phyloP scores from a whole-genome alignment of 2,329 filamentous ascomycete species.

The Fusarium sulawesiense region DNA sequence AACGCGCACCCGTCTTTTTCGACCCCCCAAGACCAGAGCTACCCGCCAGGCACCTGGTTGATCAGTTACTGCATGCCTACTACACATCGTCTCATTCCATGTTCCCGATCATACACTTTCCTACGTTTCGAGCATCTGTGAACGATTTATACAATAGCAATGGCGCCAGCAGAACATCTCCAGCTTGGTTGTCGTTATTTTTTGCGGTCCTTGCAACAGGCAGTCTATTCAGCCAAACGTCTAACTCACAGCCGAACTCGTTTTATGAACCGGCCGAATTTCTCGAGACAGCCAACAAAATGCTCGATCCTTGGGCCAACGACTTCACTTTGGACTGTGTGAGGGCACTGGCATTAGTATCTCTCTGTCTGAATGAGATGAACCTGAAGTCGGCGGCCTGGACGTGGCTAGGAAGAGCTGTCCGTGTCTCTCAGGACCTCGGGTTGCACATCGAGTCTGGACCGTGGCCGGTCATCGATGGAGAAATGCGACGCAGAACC shows the following conservation, averaged over 20 bases:
- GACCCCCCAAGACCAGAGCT: constrained; percentile 70
- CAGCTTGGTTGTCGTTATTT: constrained; percentile 82
- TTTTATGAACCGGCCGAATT: constrained; percentile 69
- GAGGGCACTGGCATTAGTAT: constrained; percentile 76
- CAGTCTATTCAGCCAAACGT: constrained; percentile 74
- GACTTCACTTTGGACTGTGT: constrained; percentile 81
- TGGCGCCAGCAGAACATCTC: constrained; percentile 63
- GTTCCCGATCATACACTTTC: constrained; percentile 90
- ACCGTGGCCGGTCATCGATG: constrained; percentile 78
- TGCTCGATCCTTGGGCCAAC: constrained; percentile 85
- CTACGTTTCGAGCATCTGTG: constrained; percentile 79
- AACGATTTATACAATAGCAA: constrained; percentile 80
- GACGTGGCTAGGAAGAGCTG: constrained; percentile 84
- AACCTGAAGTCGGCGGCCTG: constrained; percentile 88
- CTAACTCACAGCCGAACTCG: constrained; percentile 64
- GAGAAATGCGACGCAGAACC: constrained; percentile 85
- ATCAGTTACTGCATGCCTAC: constrained; percentile 80
- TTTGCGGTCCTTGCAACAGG: constrained; percentile 88
- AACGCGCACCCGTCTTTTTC: constrained; percentile 60
- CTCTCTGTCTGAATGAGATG: constrained; percentile 84
- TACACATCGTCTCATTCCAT: constrained; percentile 80
- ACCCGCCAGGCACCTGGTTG: constrained; percentile 75
- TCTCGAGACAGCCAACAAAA: constrained; percentile 75
- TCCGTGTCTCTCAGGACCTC: constrained; percentile 84
- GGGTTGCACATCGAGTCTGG: constrained; percentile 82